phyloP scores from a whole-genome alignment of 805 yeast genomes.

The Priceomyces fermenticarens region DNA sequence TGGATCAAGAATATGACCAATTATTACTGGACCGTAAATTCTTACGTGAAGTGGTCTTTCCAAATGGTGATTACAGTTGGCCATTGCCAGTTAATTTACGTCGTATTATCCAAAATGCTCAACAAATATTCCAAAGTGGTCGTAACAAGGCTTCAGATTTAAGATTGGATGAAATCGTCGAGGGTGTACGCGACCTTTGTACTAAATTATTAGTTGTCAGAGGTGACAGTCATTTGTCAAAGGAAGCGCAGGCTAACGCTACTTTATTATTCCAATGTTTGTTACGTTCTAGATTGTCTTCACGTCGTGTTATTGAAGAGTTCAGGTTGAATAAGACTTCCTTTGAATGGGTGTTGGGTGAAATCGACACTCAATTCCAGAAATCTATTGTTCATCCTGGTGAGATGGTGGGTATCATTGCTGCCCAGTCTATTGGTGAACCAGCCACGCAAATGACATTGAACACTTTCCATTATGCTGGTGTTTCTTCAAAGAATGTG shows the following conservation, averaged over 20 bases:
- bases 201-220: conserved; percentile 71
- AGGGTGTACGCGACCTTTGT: conserved; percentile 67
- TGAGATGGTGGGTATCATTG: conserved; percentile 97
- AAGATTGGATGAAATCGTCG: conserved; percentile 76
- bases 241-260: conserved; percentile 92
- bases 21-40: conserved; percentile 72
- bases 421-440: conserved; percentile 97
- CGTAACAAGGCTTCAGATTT: conserved; percentile 87
- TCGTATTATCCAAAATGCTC: conserved; percentile 95
- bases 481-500: conserved; percentile 95
- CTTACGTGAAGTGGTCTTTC: conserved; percentile 76
- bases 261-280: conserved; percentile 86
- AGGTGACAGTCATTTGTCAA: conserved; percentile 68
- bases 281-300: conserved; percentile 86
- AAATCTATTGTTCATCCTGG: conserved; percentile 93
- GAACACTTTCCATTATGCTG: conserved; percentile 97
- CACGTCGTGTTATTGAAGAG: conserved; percentile 90
- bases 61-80: conserved; percentile 95
- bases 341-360: conserved; percentile 95
- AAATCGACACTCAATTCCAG: conserved; percentile 89
- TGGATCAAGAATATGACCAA: conserved; percentile 85
- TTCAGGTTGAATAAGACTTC: conserved; percentile 80
- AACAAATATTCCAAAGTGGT: conserved; percentile 93
- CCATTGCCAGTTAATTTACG: conserved; percentile 96
- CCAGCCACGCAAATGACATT: conserved; percentile 98